phyloP scores from a whole-genome alignment of 1,284 basidiomycete genomes.

The Lignosus rhinocerotis region DNA sequence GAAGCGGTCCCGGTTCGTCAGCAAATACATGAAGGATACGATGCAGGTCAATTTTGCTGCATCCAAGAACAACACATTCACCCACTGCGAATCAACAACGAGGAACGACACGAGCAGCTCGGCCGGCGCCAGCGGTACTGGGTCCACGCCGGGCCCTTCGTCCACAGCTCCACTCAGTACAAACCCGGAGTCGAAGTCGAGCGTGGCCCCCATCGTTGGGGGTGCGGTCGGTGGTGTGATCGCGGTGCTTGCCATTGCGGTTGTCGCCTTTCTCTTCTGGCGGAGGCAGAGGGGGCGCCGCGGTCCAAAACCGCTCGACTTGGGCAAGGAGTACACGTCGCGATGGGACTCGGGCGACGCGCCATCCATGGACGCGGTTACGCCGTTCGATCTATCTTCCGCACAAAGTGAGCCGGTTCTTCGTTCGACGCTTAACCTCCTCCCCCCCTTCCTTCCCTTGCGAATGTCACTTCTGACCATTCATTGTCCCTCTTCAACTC shows the following conservation, averaged over 20 bases:
- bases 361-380: conserved; percentile 8
- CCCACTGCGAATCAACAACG: conserved; percentile 19
- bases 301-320: conserved; percentile 18
- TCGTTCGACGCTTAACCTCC: background rate
- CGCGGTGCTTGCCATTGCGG: background rate
- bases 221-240: conserved; percentile 16
- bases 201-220: conserved; percentile 8
- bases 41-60: conserved; percentile 16
- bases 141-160: background rate
- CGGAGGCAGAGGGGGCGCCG: background rate
- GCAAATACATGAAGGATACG: conserved; percentile 14
- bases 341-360: conserved; percentile 1
- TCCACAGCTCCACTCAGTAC: too few relatives aligned
- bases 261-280: conserved; percentile 10
- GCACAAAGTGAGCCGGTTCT: conserved; percentile 1
- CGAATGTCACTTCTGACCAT: background rate
- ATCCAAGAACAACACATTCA: conserved; percentile 27
- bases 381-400: conserved; percentile 15
- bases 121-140: background rate
- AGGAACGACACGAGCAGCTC: background rate
- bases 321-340: conserved; percentile 11
- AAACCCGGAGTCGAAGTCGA: background rate
- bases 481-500: background rate
- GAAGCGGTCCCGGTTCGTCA: background rate
- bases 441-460: background rate